Percentiles rank a stretch among this genome's conserved stretches.
These are phyloP conservation scores for Pseudonitzschia multiseries DNA, from an alignment of 108 stramenopile species.

Conservation along the genomic window DNA sequence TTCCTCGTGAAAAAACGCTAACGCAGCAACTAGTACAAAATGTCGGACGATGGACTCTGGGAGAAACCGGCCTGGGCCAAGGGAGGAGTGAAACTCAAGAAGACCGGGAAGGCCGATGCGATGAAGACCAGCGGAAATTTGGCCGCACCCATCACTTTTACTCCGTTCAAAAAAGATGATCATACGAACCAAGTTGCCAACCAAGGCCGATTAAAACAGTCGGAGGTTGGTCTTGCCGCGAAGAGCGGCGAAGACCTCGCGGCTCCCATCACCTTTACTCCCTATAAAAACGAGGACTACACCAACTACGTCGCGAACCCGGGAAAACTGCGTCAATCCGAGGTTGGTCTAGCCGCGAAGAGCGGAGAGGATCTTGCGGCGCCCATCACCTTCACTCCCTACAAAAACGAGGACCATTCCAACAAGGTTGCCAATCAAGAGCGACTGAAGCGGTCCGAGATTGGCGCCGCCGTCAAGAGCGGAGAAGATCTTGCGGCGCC, in stretches of 20 bases:
- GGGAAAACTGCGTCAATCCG: conserved; percentile 3
- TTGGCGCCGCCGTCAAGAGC: conserved; percentile 28
- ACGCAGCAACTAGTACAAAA: no score
- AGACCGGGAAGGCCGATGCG: conserved; percentile 27
- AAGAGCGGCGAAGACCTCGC: conserved; percentile 34
- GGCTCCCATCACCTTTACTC: conserved; percentile 35
- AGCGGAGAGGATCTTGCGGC: conserved; percentile 32
- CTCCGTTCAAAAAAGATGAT: conserved; percentile 38
- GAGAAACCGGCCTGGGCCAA: conserved; percentile 41
- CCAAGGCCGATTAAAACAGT: conserved; percentile 2
- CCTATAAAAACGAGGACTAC: conserved; percentile 35
- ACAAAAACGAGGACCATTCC: conserved; percentile 36
- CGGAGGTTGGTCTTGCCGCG: conserved; percentile 22
- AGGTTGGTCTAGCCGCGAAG: conserved; percentile 33
- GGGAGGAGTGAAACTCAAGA: conserved; percentile 32
- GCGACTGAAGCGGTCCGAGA: conserved; percentile 2
- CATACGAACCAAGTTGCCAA: conserved; percentile 39
- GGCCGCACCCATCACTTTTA: conserved; percentile 40
- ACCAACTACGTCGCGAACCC: conserved; percentile 31
- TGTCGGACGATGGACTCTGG: conserved; percentile 32
- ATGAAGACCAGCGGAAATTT: conserved; percentile 36
- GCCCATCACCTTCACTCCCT: conserved; percentile 40
- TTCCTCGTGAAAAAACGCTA: no score
- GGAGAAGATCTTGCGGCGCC: conserved; percentile 32
- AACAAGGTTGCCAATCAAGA: conserved; percentile 34